Evolutionary conservation across 306 rosid genomes (phyloP).

Genomic region (Mimosa bimucronata): DNA sequence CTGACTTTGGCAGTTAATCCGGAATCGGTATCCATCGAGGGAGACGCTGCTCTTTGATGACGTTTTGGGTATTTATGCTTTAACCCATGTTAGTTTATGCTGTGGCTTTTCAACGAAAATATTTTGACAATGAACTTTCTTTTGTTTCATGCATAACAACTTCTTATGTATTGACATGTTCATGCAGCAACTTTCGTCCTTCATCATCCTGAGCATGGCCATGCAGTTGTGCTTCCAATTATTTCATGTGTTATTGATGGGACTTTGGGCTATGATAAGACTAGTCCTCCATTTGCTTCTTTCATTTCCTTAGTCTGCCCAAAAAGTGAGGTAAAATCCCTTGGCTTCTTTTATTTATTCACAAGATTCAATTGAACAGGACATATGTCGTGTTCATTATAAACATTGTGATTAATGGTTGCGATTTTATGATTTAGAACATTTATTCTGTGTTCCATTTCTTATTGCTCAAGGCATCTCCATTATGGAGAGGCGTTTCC

Average conservation of each 20-base stretch:
- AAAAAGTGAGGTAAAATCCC: constrained; percentile 70
- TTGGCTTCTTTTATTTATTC: constrained; percentile 24
- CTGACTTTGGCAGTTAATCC: constrained; percentile 76
- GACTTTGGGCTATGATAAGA: constrained; percentile 73
- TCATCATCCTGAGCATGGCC: constrained; percentile 99
- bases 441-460: background rate
- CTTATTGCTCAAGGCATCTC: constrained; percentile 8
- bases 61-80: constrained; percentile 81
- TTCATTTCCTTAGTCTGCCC: constrained; percentile 94
- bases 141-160: constrained; percentile 42
- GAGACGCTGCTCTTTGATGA: constrained; percentile 89
- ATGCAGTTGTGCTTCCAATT: constrained; percentile 92
- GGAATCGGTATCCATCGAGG: constrained; percentile 76
- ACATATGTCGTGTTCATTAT: constrained; percentile 9
- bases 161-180: constrained; percentile 13
- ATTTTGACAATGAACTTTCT: constrained; percentile 22
- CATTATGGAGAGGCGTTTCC: background rate
- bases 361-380: constrained; percentile 8
- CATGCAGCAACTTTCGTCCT: constrained; percentile 91
- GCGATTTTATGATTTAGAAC: constrained; percentile 16
- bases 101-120: constrained; percentile 33
- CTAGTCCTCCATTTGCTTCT: constrained; percentile 84
- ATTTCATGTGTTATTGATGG: constrained; percentile 95
- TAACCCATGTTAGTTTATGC: constrained; percentile 44
- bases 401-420: background rate